phyloP scores from a whole-genome alignment of 1,284 basidiomycete genomes.

The Austropuccinia psidii region DNA sequence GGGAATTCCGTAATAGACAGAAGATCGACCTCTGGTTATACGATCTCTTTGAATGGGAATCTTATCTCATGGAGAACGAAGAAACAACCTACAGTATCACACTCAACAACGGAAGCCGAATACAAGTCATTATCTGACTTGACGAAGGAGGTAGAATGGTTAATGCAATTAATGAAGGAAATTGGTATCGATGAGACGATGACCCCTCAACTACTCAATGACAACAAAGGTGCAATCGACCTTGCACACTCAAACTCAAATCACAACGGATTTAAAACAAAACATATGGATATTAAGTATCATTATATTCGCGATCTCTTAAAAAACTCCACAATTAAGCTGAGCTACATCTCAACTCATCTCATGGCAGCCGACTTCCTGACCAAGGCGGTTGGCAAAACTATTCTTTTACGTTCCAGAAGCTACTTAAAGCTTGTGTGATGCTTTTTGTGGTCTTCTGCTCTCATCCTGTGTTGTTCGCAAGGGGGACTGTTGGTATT shows the following conservation, averaged over 20 bases:
- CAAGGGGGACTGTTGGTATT: too few relatives aligned
- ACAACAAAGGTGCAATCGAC: slow-evolving; percentile 50
- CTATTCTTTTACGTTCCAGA: too few relatives aligned
- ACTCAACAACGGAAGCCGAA: slow-evolving; percentile 51
- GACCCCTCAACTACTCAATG: slow-evolving; percentile 38
- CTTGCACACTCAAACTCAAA: slow-evolving; percentile 47
- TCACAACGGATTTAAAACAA: slow-evolving; percentile 45
- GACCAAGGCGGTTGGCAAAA: slow-evolving; percentile 48
- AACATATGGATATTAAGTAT: slow-evolving; percentile 51
- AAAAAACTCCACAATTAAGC: slow-evolving; percentile 41
- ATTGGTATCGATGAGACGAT: slow-evolving; percentile 38
- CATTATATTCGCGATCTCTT: slow-evolving; percentile 51
- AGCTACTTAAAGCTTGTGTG: too few relatives aligned
- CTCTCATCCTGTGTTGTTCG: too few relatives aligned
- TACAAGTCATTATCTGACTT: slow-evolving; percentile 53
- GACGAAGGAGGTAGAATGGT: slow-evolving; percentile 49
- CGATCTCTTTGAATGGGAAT: neutral
- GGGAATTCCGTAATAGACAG: neutral
- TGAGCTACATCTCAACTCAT: slow-evolving; percentile 45
- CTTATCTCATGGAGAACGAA: slow-evolving; percentile 48
- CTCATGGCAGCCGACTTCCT: slow-evolving; percentile 51
- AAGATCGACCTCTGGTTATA: neutral
- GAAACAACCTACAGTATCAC: slow-evolving; percentile 48
- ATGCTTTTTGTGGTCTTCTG: too few relatives aligned
- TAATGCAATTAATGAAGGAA: slow-evolving; percentile 43